Evolutionary conservation across 495 filamentous ascomycete genomes (phyloP).

Genomic region (Podospora didyma): DNA sequence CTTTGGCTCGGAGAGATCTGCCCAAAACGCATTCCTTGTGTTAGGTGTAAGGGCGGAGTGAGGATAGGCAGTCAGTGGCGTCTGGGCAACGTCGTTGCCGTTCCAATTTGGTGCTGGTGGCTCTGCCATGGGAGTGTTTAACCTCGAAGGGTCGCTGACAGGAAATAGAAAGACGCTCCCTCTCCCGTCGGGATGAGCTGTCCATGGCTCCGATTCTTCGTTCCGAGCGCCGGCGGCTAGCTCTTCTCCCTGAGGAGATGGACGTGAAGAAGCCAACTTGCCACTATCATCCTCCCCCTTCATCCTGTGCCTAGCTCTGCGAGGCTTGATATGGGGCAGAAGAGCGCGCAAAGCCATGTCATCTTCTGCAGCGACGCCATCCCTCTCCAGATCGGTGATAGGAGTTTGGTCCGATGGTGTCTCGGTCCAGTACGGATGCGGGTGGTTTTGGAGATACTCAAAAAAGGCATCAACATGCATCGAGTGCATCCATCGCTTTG

Average conservation of each 20-base stretch:
- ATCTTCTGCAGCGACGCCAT: conserved; percentile 86
- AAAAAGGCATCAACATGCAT: conserved; percentile 98
- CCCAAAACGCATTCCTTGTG: conserved; percentile 25
- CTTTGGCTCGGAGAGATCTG: conserved; percentile 43
- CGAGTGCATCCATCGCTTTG: conserved; percentile 92
- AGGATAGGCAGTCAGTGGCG: conserved; percentile 41
- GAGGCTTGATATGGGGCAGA: conserved; percentile 84
- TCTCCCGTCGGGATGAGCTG: conserved; percentile 46
- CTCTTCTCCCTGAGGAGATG: conserved; percentile 56
- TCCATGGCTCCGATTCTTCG: conserved; percentile 38
- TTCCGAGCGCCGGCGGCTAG: conserved; percentile 38
- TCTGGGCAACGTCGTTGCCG: conserved; percentile 39
- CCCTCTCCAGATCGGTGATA: conserved; percentile 58
- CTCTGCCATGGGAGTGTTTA: conserved; percentile 15
- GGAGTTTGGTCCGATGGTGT: conserved; percentile 67
- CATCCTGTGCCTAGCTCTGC: conserved; percentile 78
- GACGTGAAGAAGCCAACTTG: conserved; percentile 58
- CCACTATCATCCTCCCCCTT: conserved; percentile 63
- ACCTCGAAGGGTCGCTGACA: conserved; percentile 23
- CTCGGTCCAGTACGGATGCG: conserved; percentile 79
- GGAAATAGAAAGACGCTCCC: conserved; percentile 34
- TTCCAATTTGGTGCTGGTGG: conserved; percentile 12
- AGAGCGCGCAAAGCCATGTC: conserved; percentile 88
- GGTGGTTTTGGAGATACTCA: conserved; percentile 78
- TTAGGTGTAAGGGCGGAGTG: conserved; percentile 30